Conservation (phyloP, 179 eudicot species). For the Beta corolliflora region DNA sequence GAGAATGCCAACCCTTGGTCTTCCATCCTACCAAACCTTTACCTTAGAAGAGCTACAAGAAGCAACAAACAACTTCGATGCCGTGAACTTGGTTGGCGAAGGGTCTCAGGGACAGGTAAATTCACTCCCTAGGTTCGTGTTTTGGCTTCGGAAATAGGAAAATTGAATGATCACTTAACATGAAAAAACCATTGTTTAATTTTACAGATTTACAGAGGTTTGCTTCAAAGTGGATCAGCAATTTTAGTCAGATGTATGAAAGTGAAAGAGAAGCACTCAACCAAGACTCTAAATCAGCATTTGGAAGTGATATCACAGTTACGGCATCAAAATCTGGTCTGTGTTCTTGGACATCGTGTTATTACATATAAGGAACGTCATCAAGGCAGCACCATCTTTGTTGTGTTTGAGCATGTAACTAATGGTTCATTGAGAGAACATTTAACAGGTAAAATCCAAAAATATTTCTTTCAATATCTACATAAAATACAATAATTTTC, state of each 20-base stretch:
- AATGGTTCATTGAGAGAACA: slow-evolving; percentile 81
- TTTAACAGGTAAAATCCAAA: slow-evolving; percentile 50
- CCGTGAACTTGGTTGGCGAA: slow-evolving; percentile 58
- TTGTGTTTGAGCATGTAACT: slow-evolving; percentile 70
- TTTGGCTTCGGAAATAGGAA: neutral
- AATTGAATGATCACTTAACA: neutral
- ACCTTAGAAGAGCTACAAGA: slow-evolving; percentile 83
- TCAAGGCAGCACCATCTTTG: slow-evolving; percentile 55
- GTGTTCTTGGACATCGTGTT: slow-evolving; percentile 84
- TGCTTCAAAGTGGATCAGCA: slow-evolving; percentile 65
- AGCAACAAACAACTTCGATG: slow-evolving; percentile 80
- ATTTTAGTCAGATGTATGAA: slow-evolving; percentile 69
- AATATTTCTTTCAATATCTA: too few species aligned
- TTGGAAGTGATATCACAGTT: slow-evolving; percentile 73
- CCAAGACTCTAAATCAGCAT: slow-evolving; percentile 67
- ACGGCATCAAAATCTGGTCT: slow-evolving; percentile 73
- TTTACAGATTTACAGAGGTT: slow-evolving; percentile 69
- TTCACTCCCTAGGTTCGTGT: neutral
- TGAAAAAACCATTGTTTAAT: neutral
- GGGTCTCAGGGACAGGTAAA: slow-evolving; percentile 76
- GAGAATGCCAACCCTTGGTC: slow-evolving; percentile 61
- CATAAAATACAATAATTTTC: neutral
- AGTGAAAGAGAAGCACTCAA: slow-evolving; percentile 68
- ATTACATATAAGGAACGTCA: slow-evolving; percentile 61
- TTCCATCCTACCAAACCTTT: slow-evolving; percentile 66